These are phyloP conservation scores for Flaveria robusta DNA, from an alignment of 129 eudicot genomes.

Conservation along the genomic window DNA sequence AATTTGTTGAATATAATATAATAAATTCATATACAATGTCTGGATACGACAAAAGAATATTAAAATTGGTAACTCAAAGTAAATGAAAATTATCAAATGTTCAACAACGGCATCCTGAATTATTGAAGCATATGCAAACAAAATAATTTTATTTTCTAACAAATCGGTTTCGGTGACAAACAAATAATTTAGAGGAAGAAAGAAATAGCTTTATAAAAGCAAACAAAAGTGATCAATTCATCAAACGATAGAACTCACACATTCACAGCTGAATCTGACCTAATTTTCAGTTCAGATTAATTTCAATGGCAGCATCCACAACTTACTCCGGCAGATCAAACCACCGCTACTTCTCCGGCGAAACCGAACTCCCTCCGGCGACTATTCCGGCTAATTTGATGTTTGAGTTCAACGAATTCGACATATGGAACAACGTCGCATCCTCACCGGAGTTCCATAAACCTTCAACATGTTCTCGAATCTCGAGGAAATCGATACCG, in stretches of 20 bases:
- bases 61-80: neutral
- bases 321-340: slow-evolving; percentile 53
- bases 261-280: neutral
- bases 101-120: neutral
- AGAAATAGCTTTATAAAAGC: neutral
- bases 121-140: neutral
- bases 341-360: slow-evolving; percentile 54
- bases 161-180: neutral
- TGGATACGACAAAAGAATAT: too few species aligned
- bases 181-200: neutral
- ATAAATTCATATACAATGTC: too few species aligned
- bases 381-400: slow-evolving; percentile 29
- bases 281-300: neutral
- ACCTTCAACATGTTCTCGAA: slow-evolving; percentile 35
- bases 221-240: neutral
- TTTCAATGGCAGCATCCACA: slow-evolving; percentile 61
- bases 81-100: neutral
- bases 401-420: slow-evolving; percentile 75
- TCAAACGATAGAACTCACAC: neutral
- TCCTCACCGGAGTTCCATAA: slow-evolving; percentile 60
- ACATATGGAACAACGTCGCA: slow-evolving; percentile 53
- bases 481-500: slow-evolving; percentile 33
- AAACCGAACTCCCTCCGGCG: slow-evolving; percentile 24
- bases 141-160: neutral
- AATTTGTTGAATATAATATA: too few species aligned